Evolutionary conservation across 768 basidiomycete species (phyloP).

Genomic region (Podaxis mareebaensis): DNA sequence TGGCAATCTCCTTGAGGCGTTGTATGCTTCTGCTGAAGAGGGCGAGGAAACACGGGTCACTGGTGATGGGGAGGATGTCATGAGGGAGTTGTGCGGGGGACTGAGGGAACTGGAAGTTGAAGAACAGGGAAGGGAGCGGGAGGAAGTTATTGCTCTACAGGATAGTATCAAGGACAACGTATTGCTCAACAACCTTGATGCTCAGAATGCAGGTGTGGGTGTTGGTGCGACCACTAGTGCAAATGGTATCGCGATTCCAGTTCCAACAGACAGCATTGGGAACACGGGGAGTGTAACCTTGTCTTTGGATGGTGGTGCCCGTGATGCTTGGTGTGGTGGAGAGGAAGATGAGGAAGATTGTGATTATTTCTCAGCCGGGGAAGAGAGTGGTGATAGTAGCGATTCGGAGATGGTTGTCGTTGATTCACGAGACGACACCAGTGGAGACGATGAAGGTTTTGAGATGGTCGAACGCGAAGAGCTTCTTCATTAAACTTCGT

Average conservation of each 20-base stretch:
- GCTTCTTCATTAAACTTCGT: neutral
- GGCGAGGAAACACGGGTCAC: too few species aligned
- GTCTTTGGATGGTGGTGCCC: neutral
- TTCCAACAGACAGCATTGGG: neutral
- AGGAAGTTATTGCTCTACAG: too few species aligned
- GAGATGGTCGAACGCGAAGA: neutral
- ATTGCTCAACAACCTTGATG: too few species aligned
- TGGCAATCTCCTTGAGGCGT: too few species aligned
- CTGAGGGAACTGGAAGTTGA: too few species aligned
- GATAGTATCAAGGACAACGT: too few species aligned
- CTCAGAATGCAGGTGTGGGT: neutral
- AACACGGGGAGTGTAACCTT: too few species aligned
- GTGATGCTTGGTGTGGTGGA: neutral
- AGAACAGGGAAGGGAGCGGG: too few species aligned
- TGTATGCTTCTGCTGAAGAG: too few species aligned
- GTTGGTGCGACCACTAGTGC: neutral
- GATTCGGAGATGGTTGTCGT: neutral
- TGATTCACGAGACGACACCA: neutral
- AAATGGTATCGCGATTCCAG: neutral
- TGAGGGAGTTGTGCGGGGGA: too few species aligned
- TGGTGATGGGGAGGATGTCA: too few species aligned
- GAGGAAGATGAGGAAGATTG: neutral
- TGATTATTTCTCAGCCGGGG: slow-evolving; percentile 8
- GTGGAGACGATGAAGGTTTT: neutral
- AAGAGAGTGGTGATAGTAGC: slow-evolving; percentile 4